phyloP scores from a whole-genome alignment of 176 grass and related monocot species.

The Aegilops umbellulata region DNA sequence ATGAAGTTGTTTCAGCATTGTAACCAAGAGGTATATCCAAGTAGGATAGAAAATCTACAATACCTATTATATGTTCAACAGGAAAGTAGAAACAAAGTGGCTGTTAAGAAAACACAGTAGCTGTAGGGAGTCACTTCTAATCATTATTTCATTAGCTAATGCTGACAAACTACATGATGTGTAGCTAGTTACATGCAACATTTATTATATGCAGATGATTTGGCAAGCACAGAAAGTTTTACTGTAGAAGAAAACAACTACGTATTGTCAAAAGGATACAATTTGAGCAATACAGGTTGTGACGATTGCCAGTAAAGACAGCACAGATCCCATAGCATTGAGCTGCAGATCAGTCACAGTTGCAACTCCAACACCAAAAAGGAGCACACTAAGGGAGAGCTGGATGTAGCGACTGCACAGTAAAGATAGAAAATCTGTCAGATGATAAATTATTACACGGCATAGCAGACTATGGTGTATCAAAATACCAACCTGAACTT shows the following conservation, averaged over 20 bases:
- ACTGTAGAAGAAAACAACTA: slow-evolving; percentile 9
- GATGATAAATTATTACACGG: slow-evolving; percentile 1
- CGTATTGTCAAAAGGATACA: slow-evolving; percentile 71
- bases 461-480: slow-evolving; percentile 6
- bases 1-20: neutral
- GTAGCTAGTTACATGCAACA: neutral
- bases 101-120: neutral
- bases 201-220: slow-evolving; percentile 13
- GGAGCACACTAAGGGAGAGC: slow-evolving; percentile 83
- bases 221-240: neutral
- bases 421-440: slow-evolving; percentile 15
- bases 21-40: neutral
- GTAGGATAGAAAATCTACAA: neutral
- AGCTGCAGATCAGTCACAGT: slow-evolving; percentile 99
- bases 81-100: neutral
- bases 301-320: slow-evolving; percentile 84
- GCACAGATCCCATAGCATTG: slow-evolving; percentile 79
- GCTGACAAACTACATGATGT: slow-evolving; percentile 1
- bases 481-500: slow-evolving; percentile 75
- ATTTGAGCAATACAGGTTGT: slow-evolving; percentile 98
- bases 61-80: neutral
- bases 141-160: neutral
- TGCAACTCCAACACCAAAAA: slow-evolving; percentile 93
- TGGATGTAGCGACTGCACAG: slow-evolving; percentile 80
- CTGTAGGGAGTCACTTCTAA: neutral